Evolutionary conservation across 176 grass and related monocot species (phyloP).

Genomic region (Stipa capillata): DNA sequence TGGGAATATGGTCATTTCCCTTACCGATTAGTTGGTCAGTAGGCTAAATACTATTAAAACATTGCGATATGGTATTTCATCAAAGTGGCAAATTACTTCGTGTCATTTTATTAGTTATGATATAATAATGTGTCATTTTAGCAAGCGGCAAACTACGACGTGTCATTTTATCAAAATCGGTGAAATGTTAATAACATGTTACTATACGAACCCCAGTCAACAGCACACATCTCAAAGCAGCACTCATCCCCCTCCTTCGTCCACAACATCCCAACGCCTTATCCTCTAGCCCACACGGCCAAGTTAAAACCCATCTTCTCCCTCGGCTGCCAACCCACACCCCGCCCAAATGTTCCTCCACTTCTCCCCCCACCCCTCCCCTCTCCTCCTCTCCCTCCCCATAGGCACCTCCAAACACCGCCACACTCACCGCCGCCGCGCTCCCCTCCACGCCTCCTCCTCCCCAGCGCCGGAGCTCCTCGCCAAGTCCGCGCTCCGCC

Average conservation of each 20-base stretch:
- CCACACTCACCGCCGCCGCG: neutral
- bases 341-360: slow-evolving; percentile 34
- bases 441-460: slow-evolving; percentile 13
- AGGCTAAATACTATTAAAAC: no score
- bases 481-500: slow-evolving; percentile 58
- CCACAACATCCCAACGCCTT: slow-evolving; percentile 23
- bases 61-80: no score
- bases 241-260: neutral
- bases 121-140: no score
- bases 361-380: slow-evolving; percentile 26
- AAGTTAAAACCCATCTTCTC: slow-evolving; percentile 35
- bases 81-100: no score
- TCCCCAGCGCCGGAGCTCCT: slow-evolving; percentile 32
- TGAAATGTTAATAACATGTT: no score
- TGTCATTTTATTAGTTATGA: no score
- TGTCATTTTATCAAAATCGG: no score
- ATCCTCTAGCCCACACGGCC: slow-evolving; percentile 18
- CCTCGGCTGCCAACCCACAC: neutral
- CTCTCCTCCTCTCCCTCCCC: slow-evolving; percentile 12
- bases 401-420: neutral
- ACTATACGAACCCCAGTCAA: neutral
- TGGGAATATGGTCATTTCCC: no score
- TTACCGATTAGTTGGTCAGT: no score
- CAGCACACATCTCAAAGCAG: neutral
- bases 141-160: no score